Conservation (phyloP, 2,329 filamentous ascomycete genomes). For the Hypoxylon sp. region DNA sequence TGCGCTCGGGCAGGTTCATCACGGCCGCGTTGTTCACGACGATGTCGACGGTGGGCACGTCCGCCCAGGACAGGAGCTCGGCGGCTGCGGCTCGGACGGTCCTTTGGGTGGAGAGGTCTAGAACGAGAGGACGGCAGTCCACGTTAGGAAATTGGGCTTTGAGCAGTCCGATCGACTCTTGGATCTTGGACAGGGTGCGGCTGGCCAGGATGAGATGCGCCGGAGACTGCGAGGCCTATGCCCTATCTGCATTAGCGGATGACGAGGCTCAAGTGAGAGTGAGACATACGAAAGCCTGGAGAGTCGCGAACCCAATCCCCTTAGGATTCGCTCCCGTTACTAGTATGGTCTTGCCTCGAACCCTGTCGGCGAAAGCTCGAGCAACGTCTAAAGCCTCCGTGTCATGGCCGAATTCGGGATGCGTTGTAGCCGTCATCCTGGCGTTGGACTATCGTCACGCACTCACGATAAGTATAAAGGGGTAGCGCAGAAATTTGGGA, state of each 20-base stretch:
- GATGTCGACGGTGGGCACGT: constrained; percentile 55
- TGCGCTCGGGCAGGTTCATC: constrained; percentile 54
- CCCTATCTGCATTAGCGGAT: not conserved
- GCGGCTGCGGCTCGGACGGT: constrained; percentile 55
- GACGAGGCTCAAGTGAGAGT: not conserved
- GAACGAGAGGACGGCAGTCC: constrained; percentile 50
- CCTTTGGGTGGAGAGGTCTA: constrained; percentile 56
- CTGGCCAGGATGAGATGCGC: constrained; percentile 54
- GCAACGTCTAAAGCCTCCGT: constrained; percentile 58
- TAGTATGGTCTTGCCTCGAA: constrained; percentile 55
- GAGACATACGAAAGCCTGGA: constrained; percentile 53
- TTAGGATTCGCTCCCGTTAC: constrained; percentile 54
- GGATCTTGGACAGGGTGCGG: constrained; percentile 51
- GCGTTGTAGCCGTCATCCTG: constrained; percentile 50
- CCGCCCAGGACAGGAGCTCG: constrained; percentile 51
- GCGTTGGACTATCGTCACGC: not conserved
- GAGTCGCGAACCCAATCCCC: constrained; percentile 53
- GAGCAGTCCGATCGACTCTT: constrained; percentile 49
- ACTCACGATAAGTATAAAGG: not conserved
- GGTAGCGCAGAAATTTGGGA: not conserved
- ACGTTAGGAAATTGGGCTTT: constrained; percentile 48
- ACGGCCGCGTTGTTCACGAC: constrained; percentile 61
- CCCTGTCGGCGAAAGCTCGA: constrained; percentile 50
- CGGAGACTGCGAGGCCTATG: constrained; percentile 50
- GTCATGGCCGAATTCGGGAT: constrained; percentile 52